Evolutionary conservation across 352 stramenopile species (phyloP).

Genomic region (Phytophthora quininea): DNA sequence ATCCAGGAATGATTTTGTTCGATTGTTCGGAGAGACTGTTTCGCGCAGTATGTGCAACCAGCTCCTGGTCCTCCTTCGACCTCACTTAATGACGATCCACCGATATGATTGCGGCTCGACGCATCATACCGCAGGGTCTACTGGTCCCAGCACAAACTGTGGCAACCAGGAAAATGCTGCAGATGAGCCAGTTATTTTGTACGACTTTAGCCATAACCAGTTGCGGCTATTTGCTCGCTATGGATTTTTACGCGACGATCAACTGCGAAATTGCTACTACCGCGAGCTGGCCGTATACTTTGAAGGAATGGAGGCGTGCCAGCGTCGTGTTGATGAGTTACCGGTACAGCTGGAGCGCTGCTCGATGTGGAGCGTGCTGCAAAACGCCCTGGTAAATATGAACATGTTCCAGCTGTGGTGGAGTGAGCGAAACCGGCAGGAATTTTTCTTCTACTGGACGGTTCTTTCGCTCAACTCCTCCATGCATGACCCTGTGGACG

Average conservation of each 20-base stretch:
- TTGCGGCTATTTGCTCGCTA: constrained; percentile 72
- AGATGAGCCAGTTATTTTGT: constrained; percentile 50
- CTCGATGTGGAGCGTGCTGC: constrained; percentile 64
- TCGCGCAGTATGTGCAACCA: constrained; percentile 44
- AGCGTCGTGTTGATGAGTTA: constrained; percentile 80
- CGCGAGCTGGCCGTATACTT: constrained; percentile 79
- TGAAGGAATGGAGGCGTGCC: constrained; percentile 66
- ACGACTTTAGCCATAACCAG: constrained; percentile 83
- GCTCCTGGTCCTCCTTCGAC: constrained; percentile 54
- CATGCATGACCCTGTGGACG: constrained; percentile 77
- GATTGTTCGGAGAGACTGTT: constrained; percentile 61
- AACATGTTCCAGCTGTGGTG: constrained; percentile 90
- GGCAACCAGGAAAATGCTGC: constrained; percentile 24
- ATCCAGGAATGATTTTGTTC: constrained; percentile 63
- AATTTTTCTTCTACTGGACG: constrained; percentile 84
- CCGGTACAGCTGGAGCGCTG: constrained; percentile 84
- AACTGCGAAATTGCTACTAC: constrained; percentile 74
- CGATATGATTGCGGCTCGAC: constrained; percentile 50
- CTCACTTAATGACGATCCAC: constrained; percentile 78
- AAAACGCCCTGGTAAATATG: constrained; percentile 79
- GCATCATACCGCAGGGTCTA: constrained; percentile 3
- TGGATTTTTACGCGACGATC: constrained; percentile 70
- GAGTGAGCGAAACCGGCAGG: constrained; percentile 77
- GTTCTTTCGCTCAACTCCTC: constrained; percentile 66
- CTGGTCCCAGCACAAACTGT: constrained; percentile 11